Base-by-base conservation (phyloP, 164 flowering plant genomes). In the Kingdonia uniflora region DNA sequence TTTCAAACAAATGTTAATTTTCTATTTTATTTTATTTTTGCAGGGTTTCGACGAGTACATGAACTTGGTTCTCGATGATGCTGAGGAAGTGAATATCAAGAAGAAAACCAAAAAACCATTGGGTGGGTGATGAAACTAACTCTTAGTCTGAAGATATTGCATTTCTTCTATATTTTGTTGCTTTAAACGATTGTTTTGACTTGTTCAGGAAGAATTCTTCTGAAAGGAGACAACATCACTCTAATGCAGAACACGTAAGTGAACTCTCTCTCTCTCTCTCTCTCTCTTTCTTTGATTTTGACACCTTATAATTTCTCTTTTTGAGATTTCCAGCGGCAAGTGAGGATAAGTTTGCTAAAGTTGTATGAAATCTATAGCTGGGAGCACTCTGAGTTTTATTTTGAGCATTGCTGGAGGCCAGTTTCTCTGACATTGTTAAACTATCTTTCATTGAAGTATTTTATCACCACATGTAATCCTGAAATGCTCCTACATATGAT, bases 41-140 rank as follows among this genome's bases (percentile, higher is more conserved):
- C 59, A 82, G 91, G 96, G 95, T 5, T 87, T 87, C 74, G 95
- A 87, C 57, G 98, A 85, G 68, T 87, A 87, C 82, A 91, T 85
- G 96, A 91, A 85, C 65, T 65, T 87, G 78, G 90, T 83, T 29
- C 59, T 91, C 63, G 95, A 85, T 62, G 97, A 90, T 24, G 97
- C 92, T 55, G 95, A 83, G 63, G 95, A 87, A 63, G 76, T 84
- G 55, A 74, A 66, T 29, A 29, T 83, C 22, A 85, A 87, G 79
- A 85, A 80, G 63, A 80, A 81, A n/a, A 79, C 56, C 58, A 71
- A 71, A 48, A 84, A 84, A 67, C 56, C 80, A 42, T 65, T 82
- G 21, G 85, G 81, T 75, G 19, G 25, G 29, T 54, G n/a, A 46
- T 37, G 1, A 42, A 8, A 24, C 17, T 25, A 11, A 14, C 11